A percentile compares a stretch with the other conserved stretches of the same genome.
phyloP scores from a whole-genome alignment of 306 rosid genomes.

The Corylus heterophylla region DNA sequence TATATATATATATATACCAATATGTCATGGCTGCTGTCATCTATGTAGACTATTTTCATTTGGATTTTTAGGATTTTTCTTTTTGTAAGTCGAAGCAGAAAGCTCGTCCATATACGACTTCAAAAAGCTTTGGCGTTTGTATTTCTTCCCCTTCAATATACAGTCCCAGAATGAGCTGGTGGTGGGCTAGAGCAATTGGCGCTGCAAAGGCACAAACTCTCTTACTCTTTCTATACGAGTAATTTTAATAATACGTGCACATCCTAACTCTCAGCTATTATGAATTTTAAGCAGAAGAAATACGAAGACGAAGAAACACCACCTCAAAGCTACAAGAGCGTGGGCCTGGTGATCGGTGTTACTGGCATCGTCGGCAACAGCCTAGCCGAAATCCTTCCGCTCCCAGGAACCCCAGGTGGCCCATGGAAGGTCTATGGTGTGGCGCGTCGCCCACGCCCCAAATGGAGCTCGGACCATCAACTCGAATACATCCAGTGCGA shows the following conservation, averaged over 20 bases:
- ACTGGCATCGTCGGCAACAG: slow-evolving; percentile 78
- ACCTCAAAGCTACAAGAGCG: slow-evolving; percentile 44
- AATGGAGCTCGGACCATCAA: slow-evolving; percentile 59
- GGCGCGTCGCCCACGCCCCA: slow-evolving; percentile 62
- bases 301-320: slow-evolving; percentile 41
- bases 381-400: slow-evolving; percentile 78
- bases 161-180: slow-evolving; percentile 41
- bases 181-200: slow-evolving; percentile 59
- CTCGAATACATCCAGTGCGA: slow-evolving; percentile 69
- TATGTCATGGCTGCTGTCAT: not conserved
- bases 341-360: slow-evolving; percentile 56
- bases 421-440: slow-evolving; percentile 82
- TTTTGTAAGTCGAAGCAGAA: not conserved
- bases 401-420: slow-evolving; percentile 70
- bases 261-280: not conserved
- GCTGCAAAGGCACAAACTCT: slow-evolving; percentile 36
- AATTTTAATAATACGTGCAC: not conserved
- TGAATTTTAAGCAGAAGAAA: slow-evolving; percentile 37
- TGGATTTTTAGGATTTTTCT: not conserved
- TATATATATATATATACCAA: not conserved
- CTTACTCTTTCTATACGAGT: too few species aligned
- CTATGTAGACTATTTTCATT: not conserved
- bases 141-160: not conserved
- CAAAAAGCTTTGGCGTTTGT: too few species aligned
- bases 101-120: not conserved